Evolutionary conservation across 1,139 yeast genomes (phyloP).

Genomic region (Hyphopichia buzzinii): DNA sequence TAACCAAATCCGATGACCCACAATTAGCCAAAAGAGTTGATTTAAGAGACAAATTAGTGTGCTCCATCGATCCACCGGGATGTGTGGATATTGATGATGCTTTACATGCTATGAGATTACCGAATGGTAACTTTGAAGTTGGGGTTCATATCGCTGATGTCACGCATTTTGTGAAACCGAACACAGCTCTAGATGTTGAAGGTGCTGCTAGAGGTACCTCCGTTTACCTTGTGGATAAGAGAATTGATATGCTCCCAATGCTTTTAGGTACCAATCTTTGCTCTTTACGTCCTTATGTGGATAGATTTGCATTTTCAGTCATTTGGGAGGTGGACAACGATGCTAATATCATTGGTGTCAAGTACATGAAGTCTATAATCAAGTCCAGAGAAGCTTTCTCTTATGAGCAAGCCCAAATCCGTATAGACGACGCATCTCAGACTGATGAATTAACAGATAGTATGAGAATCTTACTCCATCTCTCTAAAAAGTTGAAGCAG

Average conservation of each 20-base stretch:
- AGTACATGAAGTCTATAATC: slow-evolving; percentile 85
- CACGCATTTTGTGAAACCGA: slow-evolving; percentile 92
- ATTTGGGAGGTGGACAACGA: slow-evolving; percentile 90
- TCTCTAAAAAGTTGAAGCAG: slow-evolving; percentile 83
- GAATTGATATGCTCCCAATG: slow-evolving; percentile 98
- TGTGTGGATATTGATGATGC: slow-evolving; percentile 99
- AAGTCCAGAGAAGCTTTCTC: slow-evolving; percentile 93
- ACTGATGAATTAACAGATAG: slow-evolving; percentile 85
- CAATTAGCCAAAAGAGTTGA: slow-evolving; percentile 70
- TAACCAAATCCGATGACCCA: slow-evolving; percentile 54
- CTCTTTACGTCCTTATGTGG: slow-evolving; percentile 92
- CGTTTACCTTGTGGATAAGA: slow-evolving; percentile 94
- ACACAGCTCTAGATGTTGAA: slow-evolving; percentile 88
- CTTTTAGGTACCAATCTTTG: slow-evolving; percentile 93
- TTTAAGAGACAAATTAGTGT: slow-evolving; percentile 81
- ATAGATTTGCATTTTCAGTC: slow-evolving; percentile 93
- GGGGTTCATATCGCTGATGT: slow-evolving; percentile 99
- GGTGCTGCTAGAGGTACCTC: slow-evolving; percentile 98
- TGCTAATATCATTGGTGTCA: slow-evolving; percentile 81
- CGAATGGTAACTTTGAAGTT: slow-evolving; percentile 93
- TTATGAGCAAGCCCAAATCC: slow-evolving; percentile 86
- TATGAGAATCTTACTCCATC: slow-evolving; percentile 73
- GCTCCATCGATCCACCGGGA: slow-evolving; percentile 96
- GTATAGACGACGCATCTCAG: slow-evolving; percentile 79
- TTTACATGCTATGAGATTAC: slow-evolving; percentile 76